Conservation (phyloP, 2,329 filamentous ascomycete genomes). For the Coniochaeta hoffmannii region DNA sequence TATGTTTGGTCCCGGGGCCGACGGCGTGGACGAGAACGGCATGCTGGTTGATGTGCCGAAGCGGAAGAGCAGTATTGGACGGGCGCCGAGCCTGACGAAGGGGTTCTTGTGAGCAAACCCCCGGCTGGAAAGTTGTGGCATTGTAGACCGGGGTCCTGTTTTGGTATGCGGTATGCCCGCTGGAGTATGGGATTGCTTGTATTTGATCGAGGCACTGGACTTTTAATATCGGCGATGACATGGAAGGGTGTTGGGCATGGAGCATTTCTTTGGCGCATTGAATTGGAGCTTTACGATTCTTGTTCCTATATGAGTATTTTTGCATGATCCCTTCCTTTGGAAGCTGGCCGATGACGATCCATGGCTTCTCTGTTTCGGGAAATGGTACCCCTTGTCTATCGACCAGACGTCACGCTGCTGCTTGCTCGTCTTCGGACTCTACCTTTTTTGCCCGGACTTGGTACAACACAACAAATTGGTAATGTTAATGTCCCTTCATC, state of each 20-base stretch:
- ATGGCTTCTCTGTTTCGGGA: too few species aligned
- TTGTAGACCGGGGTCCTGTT: too few species aligned
- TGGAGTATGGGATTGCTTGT: background rate
- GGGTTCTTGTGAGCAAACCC: constrained; percentile 69
- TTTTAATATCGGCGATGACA: background rate
- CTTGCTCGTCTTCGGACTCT: too few species aligned
- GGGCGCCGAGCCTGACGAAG: constrained; percentile 64
- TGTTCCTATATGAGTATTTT: background rate
- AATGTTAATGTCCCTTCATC: too few species aligned
- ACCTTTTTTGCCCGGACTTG: background rate
- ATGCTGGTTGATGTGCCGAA: constrained; percentile 47
- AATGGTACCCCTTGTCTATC: too few species aligned
- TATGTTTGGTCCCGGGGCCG: constrained; percentile 23
- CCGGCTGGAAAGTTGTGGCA: too few species aligned
- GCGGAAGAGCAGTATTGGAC: constrained; percentile 58
- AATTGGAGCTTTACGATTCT: background rate
- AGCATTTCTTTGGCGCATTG: background rate
- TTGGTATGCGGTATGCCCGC: background rate
- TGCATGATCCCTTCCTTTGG: background rate
- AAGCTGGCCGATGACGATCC: too few species aligned
- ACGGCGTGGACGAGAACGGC: constrained; percentile 30
- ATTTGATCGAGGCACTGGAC: background rate
- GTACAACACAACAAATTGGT: background rate
- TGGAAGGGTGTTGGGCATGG: background rate
- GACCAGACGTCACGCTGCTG: too few species aligned